phyloP scores from a whole-genome alignment of 768 basidiomycete genomes.

The Serpula lacrymans region DNA sequence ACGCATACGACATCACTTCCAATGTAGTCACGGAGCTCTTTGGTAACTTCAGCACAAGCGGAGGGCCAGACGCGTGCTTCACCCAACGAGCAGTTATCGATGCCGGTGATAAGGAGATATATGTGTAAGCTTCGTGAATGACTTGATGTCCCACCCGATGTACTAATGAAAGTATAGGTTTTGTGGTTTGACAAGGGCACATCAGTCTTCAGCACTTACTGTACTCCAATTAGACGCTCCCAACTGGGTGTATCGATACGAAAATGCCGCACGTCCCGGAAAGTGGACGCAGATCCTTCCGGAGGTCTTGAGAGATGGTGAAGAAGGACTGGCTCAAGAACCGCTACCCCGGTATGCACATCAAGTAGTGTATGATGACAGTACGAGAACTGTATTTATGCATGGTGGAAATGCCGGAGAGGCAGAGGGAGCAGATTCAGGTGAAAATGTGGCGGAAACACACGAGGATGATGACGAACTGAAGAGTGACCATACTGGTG shows the following conservation, averaged over 20 bases:
- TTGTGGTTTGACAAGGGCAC: slow-evolving; percentile 52
- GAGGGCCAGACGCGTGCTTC: slow-evolving; percentile 71
- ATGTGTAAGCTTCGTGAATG: slow-evolving; percentile 49
- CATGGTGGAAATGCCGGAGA: slow-evolving; percentile 76
- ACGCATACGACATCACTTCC: slow-evolving; percentile 59
- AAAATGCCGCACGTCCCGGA: slow-evolving; percentile 46
- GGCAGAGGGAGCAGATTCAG: slow-evolving; percentile 8
- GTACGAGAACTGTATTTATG: slow-evolving; percentile 54
- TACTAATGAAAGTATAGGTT: no score
- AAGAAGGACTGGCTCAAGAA: slow-evolving; percentile 23
- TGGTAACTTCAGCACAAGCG: slow-evolving; percentile 54
- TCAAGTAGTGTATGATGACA: slow-evolving; percentile 70
- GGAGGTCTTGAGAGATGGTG: slow-evolving; percentile 16
- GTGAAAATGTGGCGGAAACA: slow-evolving; percentile 14
- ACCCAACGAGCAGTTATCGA: slow-evolving; percentile 75
- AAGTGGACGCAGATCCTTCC: slow-evolving; percentile 61
- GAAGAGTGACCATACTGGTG: not conserved
- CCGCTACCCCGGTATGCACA: slow-evolving; percentile 73
- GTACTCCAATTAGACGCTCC: slow-evolving; percentile 45
- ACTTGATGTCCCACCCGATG: no score
- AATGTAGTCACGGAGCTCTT: slow-evolving; percentile 60
- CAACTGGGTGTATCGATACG: slow-evolving; percentile 70
- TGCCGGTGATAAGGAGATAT: slow-evolving; percentile 58
- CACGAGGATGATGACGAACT: slow-evolving; percentile 6
- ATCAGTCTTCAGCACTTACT: slow-evolving; percentile 36